Evolutionary conservation across 2,329 filamentous ascomycete species (phyloP).

Genomic region (Penicillium fuscoglaucum): DNA sequence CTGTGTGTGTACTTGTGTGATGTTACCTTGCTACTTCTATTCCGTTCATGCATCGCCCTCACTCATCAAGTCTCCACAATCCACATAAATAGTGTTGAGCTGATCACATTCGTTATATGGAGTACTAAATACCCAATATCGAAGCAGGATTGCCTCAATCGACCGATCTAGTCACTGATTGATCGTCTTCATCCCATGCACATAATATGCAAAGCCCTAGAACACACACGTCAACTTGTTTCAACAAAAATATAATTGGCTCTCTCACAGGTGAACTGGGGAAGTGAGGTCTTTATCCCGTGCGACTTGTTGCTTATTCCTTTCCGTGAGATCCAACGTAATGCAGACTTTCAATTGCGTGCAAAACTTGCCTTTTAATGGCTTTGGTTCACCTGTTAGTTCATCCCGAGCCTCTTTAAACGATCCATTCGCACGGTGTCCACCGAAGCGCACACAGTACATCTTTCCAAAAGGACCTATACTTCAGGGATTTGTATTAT

Average conservation of each 20-base stretch:
- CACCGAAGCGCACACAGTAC: not conserved
- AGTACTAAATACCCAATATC: not conserved
- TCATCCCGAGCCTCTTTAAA: not conserved
- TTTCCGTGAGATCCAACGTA: constrained; percentile 9
- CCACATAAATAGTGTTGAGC: not conserved
- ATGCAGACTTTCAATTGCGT: constrained; percentile 8
- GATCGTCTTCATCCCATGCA: not conserved
- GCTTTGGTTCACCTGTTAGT: not conserved
- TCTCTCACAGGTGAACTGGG: not conserved
- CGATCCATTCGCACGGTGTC: not conserved
- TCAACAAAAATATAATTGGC: constrained; percentile 1
- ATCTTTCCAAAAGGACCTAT: not conserved
- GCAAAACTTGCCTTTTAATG: not conserved
- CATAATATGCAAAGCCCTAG: not conserved
- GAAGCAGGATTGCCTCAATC: not conserved
- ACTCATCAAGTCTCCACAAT: constrained; percentile 1
- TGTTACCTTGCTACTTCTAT: not conserved
- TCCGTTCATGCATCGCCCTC: not conserved
- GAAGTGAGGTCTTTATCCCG: not conserved
- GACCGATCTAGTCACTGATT: not conserved
- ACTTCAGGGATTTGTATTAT: not conserved
- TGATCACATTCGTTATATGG: not conserved
- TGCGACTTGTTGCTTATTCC: constrained; percentile 7
- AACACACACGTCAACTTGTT: not conserved
- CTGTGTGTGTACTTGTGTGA: not conserved